Conservation (phyloP, 139 green algal genomes). For the Choricystis sp. region DNA sequence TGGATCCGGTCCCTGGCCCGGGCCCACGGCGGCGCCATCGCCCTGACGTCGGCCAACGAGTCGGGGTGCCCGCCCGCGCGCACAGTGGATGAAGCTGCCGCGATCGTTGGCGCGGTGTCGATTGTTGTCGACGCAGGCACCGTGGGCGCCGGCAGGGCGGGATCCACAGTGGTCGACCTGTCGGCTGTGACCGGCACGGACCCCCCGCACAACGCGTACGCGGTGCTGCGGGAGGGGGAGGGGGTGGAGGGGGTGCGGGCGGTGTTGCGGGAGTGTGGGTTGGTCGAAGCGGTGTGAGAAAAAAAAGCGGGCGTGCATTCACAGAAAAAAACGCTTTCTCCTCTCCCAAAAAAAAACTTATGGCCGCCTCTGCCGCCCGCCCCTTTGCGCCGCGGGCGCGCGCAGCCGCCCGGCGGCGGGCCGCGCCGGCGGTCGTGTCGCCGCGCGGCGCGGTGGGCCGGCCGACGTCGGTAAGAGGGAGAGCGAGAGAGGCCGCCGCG, state of each 20-base stretch:
- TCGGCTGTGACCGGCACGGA: too few species aligned
- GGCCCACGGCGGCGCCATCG: slow-evolving; percentile 23
- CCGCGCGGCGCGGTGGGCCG: too few species aligned
- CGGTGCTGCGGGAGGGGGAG: slow-evolving; percentile 22
- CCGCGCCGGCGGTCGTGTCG: too few species aligned
- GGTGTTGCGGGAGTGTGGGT: slow-evolving; percentile 8
- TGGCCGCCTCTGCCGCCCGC: too few species aligned
- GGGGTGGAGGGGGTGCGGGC: slow-evolving; percentile 5
- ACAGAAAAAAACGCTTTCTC: too few species aligned
- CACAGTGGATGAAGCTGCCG: slow-evolving; percentile 13
- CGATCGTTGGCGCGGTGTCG: slow-evolving; percentile 47
- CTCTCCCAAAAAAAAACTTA: too few species aligned
- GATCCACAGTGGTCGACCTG: slow-evolving; percentile 60
- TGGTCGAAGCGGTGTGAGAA: not conserved
- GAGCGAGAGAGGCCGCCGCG: too few species aligned
- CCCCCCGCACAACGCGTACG: slow-evolving; percentile 16
- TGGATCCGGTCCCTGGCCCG: slow-evolving; percentile 37
- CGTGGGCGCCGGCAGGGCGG: slow-evolving; percentile 15
- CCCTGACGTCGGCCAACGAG: slow-evolving; percentile 49
- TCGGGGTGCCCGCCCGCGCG: too few species aligned
- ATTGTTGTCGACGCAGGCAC: slow-evolving; percentile 31
- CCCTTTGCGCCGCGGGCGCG: too few species aligned
- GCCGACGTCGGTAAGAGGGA: too few species aligned
- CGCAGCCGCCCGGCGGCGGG: too few species aligned
- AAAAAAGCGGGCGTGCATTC: too few species aligned